Base-by-base conservation (phyloP, 768 basidiomycete genomes). In the Mycena belliarum region DNA sequence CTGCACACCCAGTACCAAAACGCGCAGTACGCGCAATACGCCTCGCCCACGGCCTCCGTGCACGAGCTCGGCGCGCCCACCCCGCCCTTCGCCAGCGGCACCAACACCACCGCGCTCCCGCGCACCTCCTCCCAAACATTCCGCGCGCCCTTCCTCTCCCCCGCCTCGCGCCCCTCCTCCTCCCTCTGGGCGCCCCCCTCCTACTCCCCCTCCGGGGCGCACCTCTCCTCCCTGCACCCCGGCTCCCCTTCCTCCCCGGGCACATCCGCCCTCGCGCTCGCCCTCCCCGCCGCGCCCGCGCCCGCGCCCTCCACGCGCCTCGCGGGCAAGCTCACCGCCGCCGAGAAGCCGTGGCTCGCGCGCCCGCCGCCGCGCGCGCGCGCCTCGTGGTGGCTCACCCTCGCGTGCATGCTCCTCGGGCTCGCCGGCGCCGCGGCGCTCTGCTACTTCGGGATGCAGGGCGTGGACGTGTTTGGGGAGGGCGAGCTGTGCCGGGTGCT, bases 81-180 rank as follows among this genome's bases (percentile, higher is more conserved):
- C 7, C 77, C 79, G 0, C 77, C 76, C 59, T 72, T 72, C 69
- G 68, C 16, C 46, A 57, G 61, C 45, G 49, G 28, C 11, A 25
- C n/a, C n/a, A n/a, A n/a, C n/a, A n/a, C n/a, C n/a, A n/a, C n/a
- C n/a, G n/a, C 28, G 26, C 25, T 56, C 45, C 59, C 59, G 21
- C 60, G 65, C 29, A 59, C 65, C 26, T 51, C 68, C 3, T 54
- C 76, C 33, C 25, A 26, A 37, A 79, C 77, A 15, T 89, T 91
- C 75, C 82, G 88, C 24, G 74, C 82, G 0, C 86, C 88, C 1
- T 89, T 89, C 73, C 81, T 89, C 51, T 81, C 86, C 4, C 89
- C 88, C 0, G 79, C 87, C 1, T 86, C 85, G 1, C 79, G 88
- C n/a, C 86, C 87, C 0, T 72, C 79, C 5, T 83, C 81, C 2